Evolutionary conservation across 2,329 filamentous ascomycete species (phyloP).

Genomic region (Pseudogymnoascus sp.): DNA sequence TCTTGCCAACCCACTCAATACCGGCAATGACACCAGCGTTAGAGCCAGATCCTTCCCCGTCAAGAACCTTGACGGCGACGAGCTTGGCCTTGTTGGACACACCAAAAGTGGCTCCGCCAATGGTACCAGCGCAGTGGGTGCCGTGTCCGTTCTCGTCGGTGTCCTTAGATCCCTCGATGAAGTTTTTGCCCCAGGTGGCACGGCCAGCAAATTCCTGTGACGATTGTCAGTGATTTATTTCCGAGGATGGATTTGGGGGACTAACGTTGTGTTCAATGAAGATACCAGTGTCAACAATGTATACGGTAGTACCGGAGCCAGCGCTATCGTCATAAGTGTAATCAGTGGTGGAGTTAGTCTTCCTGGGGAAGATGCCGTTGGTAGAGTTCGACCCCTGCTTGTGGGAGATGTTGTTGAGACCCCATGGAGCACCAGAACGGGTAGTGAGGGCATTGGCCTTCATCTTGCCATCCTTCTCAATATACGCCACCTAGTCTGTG

Average conservation of each 20-base stretch:
- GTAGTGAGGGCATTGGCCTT: constrained; percentile 36
- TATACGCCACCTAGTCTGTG: constrained; percentile 39
- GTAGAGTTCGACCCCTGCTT: too few relatives aligned
- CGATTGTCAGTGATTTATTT: not conserved
- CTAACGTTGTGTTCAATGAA: constrained; percentile 25
- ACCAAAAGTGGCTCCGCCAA: constrained; percentile 33
- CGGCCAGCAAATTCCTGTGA: constrained; percentile 25
- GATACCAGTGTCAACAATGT: constrained; percentile 28
- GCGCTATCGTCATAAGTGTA: constrained; percentile 28
- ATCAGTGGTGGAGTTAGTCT: constrained; percentile 13
- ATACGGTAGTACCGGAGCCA: constrained; percentile 22
- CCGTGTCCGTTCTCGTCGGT: constrained; percentile 35
- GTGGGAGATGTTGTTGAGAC: constrained; percentile 27
- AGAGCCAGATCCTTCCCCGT: constrained; percentile 34
- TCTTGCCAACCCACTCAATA: constrained; percentile 47
- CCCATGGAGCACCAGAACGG: constrained; percentile 44
- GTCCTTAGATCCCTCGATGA: constrained; percentile 17
- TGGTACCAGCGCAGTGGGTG: constrained; percentile 36
- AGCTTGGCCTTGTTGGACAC: constrained; percentile 32
- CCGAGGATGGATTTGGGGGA: not conserved
- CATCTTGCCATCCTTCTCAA: constrained; percentile 47
- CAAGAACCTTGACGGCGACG: constrained; percentile 34
- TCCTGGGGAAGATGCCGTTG: not conserved
- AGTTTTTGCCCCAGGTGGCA: constrained; percentile 23
- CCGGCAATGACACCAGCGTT: constrained; percentile 49